These are phyloP conservation scores for Syzygium jambos DNA, from an alignment of 345 rosid genomes.

Conservation along the genomic window DNA sequence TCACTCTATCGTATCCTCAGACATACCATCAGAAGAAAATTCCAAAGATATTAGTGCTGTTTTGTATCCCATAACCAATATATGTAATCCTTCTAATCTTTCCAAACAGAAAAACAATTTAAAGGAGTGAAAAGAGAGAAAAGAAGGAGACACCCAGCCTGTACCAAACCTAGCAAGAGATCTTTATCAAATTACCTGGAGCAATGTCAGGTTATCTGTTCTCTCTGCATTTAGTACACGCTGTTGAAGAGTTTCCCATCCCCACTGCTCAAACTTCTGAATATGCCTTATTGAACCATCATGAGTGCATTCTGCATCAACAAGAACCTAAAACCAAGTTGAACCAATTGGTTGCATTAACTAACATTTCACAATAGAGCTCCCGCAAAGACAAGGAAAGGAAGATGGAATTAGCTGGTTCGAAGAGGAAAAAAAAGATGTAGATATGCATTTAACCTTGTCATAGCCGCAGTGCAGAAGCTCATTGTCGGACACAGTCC, in stretches of 20 bases:
- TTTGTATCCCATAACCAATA: background rate
- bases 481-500: slow-evolving; percentile 18
- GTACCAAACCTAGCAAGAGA: background rate
- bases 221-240: slow-evolving; percentile 84
- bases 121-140: background rate
- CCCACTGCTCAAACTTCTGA: slow-evolving; percentile 94
- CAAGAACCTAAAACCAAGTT: slow-evolving; percentile 59
- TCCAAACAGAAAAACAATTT: background rate
- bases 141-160: background rate
- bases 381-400: background rate
- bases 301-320: slow-evolving; percentile 98
- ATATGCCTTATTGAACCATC: slow-evolving; percentile 89
- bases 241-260: slow-evolving; percentile 81
- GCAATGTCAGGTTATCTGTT: slow-evolving; percentile 58
- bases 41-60: background rate
- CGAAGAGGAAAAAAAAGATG: background rate
- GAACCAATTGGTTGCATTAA: slow-evolving; percentile 2
- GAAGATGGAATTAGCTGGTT: background rate
- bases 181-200: slow-evolving; percentile 47
- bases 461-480: slow-evolving; percentile 49
- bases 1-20: background rate
- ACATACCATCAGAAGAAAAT: background rate
- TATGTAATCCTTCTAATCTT: background rate
- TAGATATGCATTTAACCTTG: slow-evolving; percentile 38
- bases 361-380: background rate